Base-by-base conservation (phyloP, 371 early-diverging fungal genomes). In the Rhizopus delemar region DNA sequence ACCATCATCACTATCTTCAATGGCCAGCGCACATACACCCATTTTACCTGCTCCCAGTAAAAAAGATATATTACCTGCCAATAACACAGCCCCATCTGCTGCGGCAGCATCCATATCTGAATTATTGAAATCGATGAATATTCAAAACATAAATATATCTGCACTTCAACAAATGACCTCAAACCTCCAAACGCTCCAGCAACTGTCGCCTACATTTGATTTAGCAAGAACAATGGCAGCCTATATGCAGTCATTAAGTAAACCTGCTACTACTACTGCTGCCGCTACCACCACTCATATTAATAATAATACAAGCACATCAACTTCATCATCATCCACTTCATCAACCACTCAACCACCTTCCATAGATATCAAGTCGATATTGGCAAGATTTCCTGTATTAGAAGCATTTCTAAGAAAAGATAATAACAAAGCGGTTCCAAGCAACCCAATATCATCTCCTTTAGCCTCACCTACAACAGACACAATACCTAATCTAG, bases 141-240 rank as follows among this genome's bases (percentile, higher is more conserved):
- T 70, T 8, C 74, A 71, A 41, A 74, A 71, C 46, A 52, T 78
- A 3, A 78, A 78, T 45, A 59, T 78, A 34, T 68, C 70, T 5
- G 71, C 79, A 9, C 54, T 78, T 3, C 80, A 79, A 32, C 80
- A 79, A 56, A 59, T 76, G 66, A 66, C 73, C 13, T 57, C 74
- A 0, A 70, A 65, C n/a, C 69, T 76, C 43, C 74, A 77, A 5
- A 65, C 68, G 31, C 38, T 76, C 22, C 66, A 71, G 2, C 72
- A 73, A 53, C 45, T 70, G 11, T 59, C 74, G 15, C 70, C 74
- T 5, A 73, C 71, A 4, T 59, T 77, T 49, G 78, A 78, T 53
- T 57, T 78, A 6, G 70, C 73, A 34, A 69, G 66, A 13, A 60
- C 75, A 1, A 62, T 78, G 60, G 65, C 75, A 3, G 60, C 69